Conservation (phyloP, 495 filamentous ascomycete species). For the Barbatosphaeria neglecta region DNA sequence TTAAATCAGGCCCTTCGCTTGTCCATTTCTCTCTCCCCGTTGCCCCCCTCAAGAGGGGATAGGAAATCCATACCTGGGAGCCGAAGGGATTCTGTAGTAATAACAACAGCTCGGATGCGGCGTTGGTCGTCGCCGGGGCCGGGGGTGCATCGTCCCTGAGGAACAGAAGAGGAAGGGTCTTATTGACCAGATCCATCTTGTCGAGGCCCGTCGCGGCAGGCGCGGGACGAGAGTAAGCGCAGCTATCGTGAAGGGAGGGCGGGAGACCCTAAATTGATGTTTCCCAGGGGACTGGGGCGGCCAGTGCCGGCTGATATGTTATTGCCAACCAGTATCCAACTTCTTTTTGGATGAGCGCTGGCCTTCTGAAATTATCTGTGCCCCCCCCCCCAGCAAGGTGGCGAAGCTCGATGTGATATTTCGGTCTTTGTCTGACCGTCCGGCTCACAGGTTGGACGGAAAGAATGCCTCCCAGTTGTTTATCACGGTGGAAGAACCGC, state of each 20-base stretch:
- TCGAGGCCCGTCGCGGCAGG: neutral
- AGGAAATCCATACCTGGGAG: slow-evolving; percentile 22
- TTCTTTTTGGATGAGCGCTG: neutral
- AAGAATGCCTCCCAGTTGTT: too few species aligned
- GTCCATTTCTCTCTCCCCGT: too few species aligned
- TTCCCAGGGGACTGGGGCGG: neutral
- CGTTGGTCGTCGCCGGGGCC: slow-evolving; percentile 5
- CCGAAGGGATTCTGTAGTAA: slow-evolving; percentile 38
- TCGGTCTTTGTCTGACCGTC: too few species aligned
- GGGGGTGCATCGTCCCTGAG: slow-evolving; percentile 8
- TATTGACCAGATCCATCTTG: slow-evolving; percentile 14
- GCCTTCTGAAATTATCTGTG: neutral
- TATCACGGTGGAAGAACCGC: neutral
- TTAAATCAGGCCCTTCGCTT: neutral
- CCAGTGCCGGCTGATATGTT: neutral
- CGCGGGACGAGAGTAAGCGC: neutral
- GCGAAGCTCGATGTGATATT: too few species aligned
- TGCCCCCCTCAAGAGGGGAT: neutral
- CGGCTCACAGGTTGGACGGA: too few species aligned
- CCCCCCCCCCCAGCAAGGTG: too few species aligned
- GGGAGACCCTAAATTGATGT: neutral
- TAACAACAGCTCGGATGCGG: slow-evolving; percentile 23
- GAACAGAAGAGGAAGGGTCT: slow-evolving; percentile 6
- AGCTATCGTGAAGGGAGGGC: neutral
- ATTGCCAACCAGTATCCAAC: neutral